A percentile compares a stretch with the other conserved stretches of the same genome.
phyloP scores from a whole-genome alignment of 2,329 filamentous ascomycete species.

The Colletotrichum sp. region DNA sequence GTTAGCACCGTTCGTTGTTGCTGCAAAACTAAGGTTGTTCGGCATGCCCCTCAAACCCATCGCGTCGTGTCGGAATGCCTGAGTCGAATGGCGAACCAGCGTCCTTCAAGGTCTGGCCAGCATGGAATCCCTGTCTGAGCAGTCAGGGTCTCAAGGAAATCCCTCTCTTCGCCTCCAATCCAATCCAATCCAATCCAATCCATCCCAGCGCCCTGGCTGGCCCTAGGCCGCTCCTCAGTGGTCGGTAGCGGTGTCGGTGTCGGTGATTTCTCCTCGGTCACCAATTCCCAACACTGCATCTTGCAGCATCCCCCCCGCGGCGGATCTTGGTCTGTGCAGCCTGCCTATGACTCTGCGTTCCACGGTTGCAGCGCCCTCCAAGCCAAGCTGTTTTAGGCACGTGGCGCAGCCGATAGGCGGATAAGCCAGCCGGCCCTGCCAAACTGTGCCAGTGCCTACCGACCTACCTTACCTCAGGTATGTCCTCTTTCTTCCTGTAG shows the following conservation, averaged over 20 bases:
- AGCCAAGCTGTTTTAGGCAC: neutral
- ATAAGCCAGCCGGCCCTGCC: neutral
- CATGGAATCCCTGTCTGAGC: neutral
- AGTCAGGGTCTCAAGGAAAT: neutral
- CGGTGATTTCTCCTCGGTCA: neutral
- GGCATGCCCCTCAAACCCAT: conserved; percentile 1
- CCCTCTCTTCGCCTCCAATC: neutral
- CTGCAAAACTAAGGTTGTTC: conserved; percentile 5
- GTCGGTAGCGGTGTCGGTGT: neutral
- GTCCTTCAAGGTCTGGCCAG: neutral
- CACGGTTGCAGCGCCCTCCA: neutral
- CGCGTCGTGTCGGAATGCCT: conserved; percentile 7
- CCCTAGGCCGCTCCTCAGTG: neutral
- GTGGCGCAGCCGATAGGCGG: conserved; percentile 11
- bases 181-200: neutral
- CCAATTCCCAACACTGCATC: neutral
- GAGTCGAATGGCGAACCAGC: conserved; percentile 2
- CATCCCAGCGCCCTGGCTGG: neutral
- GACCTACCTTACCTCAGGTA: neutral
- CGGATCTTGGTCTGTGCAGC: neutral
- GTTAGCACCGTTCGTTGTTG: neutral
- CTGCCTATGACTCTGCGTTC: neutral
- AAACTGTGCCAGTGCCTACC: neutral
- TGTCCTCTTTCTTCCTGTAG: neutral
- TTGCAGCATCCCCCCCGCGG: neutral